A percentile compares a stretch with the other conserved stretches of the same genome.
Conservation (phyloP, 2,329 filamentous ascomycete species). For the Botrytis sinoallii region DNA sequence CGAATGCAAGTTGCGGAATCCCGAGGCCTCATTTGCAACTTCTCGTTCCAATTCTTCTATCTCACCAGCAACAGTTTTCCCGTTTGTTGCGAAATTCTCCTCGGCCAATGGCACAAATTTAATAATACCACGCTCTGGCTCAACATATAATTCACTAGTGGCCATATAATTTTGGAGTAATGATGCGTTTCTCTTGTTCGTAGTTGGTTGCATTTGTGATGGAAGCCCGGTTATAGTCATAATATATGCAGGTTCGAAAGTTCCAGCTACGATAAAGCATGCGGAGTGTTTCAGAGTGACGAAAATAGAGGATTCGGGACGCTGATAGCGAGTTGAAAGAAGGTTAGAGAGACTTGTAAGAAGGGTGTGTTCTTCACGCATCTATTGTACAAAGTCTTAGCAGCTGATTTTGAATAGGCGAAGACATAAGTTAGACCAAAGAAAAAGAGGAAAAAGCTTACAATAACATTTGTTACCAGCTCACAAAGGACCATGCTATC, state of each 20-base stretch:
- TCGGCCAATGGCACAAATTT: constrained; percentile 68
- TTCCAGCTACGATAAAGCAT: constrained; percentile 71
- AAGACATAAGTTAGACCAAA: neutral
- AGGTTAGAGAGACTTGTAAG: constrained; percentile 71
- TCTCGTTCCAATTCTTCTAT: constrained; percentile 51
- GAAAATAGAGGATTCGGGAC: constrained; percentile 69
- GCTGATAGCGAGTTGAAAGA: constrained; percentile 71
- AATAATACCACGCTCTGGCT: constrained; percentile 64
- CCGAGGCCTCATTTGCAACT: constrained; percentile 18
- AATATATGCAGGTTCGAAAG: constrained; percentile 75
- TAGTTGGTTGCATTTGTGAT: constrained; percentile 64
- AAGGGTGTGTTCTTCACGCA: constrained; percentile 72
- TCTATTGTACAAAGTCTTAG: constrained; percentile 44
- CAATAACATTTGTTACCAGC: constrained; percentile 61
- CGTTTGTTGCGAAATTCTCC: constrained; percentile 68
- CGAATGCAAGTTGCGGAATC: constrained; percentile 26
- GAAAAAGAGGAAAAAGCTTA: constrained; percentile 40
- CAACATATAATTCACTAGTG: constrained; percentile 62
- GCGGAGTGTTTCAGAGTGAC: constrained; percentile 73
- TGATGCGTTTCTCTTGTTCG: constrained; percentile 78
- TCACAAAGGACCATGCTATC: constrained; percentile 57
- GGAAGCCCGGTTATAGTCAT: constrained; percentile 71
- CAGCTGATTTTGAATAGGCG: constrained; percentile 25
- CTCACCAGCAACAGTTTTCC: constrained; percentile 66
- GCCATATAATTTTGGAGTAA: constrained; percentile 74